Evolutionary conservation across 495 filamentous ascomycete species (phyloP), one percentile per base, ranked within the genome.

Genomic region (Saxispiralis lemnorum): DNA sequence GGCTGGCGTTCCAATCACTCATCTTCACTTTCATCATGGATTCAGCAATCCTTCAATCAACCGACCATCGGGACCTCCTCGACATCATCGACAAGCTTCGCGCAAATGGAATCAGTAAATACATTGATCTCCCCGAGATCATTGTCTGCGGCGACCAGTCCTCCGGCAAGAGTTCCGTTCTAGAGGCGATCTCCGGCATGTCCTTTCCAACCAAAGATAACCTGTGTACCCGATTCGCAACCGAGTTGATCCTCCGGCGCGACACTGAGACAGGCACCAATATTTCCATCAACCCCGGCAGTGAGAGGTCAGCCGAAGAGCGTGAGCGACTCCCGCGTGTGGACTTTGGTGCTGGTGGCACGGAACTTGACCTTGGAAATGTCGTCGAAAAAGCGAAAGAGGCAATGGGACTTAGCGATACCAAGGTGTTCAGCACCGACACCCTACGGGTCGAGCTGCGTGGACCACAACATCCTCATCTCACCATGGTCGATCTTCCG

Each of bases 151-250:
- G 52, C 9, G 46, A 55, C 35, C 52, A 55, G 34, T 55, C 52
- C 3, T 14, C 36, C 19, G 52, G 52, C 11, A 55, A 55, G 41
- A 52, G 49, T 39, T 55, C 52, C 17, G 49, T 55, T 5, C 46
- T 55, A 14, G 53, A 63, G 36, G 56, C 54, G 9, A 55, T 64
- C 17, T 52, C 59, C 1, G 31, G 52, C 1, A 49, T 63, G 0
- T 36, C 33, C 1, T 62, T 63, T 48, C 72, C 72, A 0, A 57
- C 55, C 0, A 65, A 65, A 21, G 65, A 66, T 41, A 68, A 55
- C 35, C 56, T 76, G 0, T 73, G 70, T 48, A 76, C 73, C 1
- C 55, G 70, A 24, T 77, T 76, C 47, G 64, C 72, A 9, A 77
- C 68, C 1, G 70, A 78, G 46, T 44, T 78, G 7, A 56, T 77